Evolutionary conservation across 768 basidiomycete genomes (phyloP).

Genomic region (Calocybe gangraenosa): DNA sequence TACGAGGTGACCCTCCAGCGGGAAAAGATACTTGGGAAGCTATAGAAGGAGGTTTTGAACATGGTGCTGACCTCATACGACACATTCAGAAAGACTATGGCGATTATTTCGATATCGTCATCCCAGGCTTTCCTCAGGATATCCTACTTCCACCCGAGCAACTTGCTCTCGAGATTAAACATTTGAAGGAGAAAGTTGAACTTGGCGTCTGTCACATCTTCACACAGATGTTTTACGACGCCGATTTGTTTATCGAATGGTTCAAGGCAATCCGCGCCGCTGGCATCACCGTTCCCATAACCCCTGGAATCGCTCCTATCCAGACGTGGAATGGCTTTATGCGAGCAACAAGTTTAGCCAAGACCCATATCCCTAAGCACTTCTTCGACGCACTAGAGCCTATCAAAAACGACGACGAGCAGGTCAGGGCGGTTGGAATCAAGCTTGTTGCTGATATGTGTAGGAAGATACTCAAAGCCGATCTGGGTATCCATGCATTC

Average conservation of each 20-base stretch:
- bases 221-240: conserved; percentile 98
- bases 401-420: conserved; percentile 88
- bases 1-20: conserved; percentile 87
- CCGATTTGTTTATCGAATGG: conserved; percentile 89
- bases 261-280: conserved; percentile 77
- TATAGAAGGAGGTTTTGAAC: conserved; percentile 84
- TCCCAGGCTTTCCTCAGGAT: conserved; percentile 89
- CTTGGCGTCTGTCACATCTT: conserved; percentile 92
- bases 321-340: conserved; percentile 96
- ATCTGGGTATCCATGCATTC: conserved; percentile 81
- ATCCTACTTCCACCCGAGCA: conserved; percentile 71
- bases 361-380: conserved; percentile 71
- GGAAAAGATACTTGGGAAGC: conserved; percentile 92
- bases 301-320: conserved; percentile 92
- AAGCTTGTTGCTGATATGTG: conserved; percentile 95
- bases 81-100: conserved; percentile 81
- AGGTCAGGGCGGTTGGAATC: conserved; percentile 89
- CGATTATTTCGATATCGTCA: conserved; percentile 94
- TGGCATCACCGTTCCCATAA: conserved; percentile 85
- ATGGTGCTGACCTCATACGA: conserved; percentile 88
- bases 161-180: conserved; percentile 73
- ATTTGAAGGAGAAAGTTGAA: conserved; percentile 88
- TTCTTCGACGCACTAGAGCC: conserved; percentile 80
- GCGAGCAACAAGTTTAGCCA: conserved; percentile 74
- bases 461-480: conserved; percentile 72